Conservation (phyloP, 202 grass and related monocot species). For the Musa balbisiana region DNA sequence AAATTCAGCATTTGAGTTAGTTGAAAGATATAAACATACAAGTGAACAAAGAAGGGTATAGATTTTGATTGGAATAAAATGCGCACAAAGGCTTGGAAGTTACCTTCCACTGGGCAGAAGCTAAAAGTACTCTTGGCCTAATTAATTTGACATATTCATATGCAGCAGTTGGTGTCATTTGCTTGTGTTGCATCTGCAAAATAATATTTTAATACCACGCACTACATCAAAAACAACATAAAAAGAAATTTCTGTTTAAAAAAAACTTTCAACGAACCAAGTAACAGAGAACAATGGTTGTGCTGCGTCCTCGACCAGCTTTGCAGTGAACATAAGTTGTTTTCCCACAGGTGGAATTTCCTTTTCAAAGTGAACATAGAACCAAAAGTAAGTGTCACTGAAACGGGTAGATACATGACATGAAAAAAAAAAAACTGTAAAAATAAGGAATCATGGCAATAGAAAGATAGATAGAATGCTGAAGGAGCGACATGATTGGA, state of each 20-base stretch:
- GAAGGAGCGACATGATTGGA: too few relatives aligned
- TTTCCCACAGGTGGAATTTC: slow-evolving; percentile 51
- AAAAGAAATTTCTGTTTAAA: background rate
- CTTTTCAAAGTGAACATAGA: slow-evolving; percentile 28
- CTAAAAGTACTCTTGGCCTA: slow-evolving; percentile 79
- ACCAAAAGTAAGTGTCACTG: slow-evolving; percentile 6
- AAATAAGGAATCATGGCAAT: too few relatives aligned
- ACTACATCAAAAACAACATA: background rate
- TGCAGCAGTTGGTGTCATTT: slow-evolving; percentile 68
- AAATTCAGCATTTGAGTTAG: too few relatives aligned
- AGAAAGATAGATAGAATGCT: too few relatives aligned
- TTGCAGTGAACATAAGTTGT: slow-evolving; percentile 97
- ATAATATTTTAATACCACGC: background rate
- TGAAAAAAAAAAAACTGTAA: too few relatives aligned
- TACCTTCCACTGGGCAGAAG: slow-evolving; percentile 77
- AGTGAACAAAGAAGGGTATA: too few relatives aligned
- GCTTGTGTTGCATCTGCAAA: slow-evolving; percentile 72
- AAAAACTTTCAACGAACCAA: slow-evolving; percentile 42
- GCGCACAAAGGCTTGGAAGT: background rate
- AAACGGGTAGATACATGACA: slow-evolving; percentile 3
- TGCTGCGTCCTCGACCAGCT: slow-evolving; percentile 95
- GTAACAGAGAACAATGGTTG: slow-evolving; percentile 93
- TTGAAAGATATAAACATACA: too few relatives aligned
- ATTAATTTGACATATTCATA: slow-evolving; percentile 60
- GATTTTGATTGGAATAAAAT: background rate